Evolutionary conservation across 495 filamentous ascomycete species (phyloP), one percentile per base, ranked within the genome.

Genomic region (Penicillium daleae): DNA sequence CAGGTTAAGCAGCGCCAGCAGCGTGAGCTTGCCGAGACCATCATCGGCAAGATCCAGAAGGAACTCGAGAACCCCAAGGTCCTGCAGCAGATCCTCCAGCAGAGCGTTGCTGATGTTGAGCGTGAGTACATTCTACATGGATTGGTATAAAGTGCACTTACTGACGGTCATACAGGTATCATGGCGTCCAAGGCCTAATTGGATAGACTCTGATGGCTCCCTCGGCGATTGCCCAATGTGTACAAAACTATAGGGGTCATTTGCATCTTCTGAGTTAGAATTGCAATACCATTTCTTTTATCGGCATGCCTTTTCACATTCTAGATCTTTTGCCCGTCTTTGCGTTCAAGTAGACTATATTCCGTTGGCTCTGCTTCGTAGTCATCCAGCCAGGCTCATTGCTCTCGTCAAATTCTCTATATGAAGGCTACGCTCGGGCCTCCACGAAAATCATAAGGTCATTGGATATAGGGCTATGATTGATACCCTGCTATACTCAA

Each of bases 1-100:
- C 95, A 98, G 83, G 93, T 98, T 71, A 99, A 97, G 90, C 90
- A 93, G 82, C 87, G 95, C 74, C 92, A 98, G 83, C 95, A 99
- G 86, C 88, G 84, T 76, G 95, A 99, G 86, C 85, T 99, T 66
- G 92, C 95, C 57, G 89, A 97, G 74, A 83, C 79, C 74, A 82
- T 99, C 78, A 98, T 99, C 68, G 86, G 86, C 78, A 99, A 96
- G 87, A 94, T 97, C 69, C 89, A 89, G 78, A 97, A 97, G 87
- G 95, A 97, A 85, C 86, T 99, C 53, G 93, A 97, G 86, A 97
- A 88, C 84, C 95, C 96, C 65, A 97, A 91, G 85, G 85, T 87
- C 68, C 88, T 99, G 56, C 90, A 96, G 83, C 91, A 95, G 80
- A 96, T 98, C 70, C 87, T 99, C 56, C 88, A 92, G 81, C 95